A percentile compares a stretch with the other conserved stretches of the same genome.
Evolutionary conservation across 225 moss, liverwort and hornwort species (phyloP).

Genomic region (Pseudisothecium myosuroides): DNA sequence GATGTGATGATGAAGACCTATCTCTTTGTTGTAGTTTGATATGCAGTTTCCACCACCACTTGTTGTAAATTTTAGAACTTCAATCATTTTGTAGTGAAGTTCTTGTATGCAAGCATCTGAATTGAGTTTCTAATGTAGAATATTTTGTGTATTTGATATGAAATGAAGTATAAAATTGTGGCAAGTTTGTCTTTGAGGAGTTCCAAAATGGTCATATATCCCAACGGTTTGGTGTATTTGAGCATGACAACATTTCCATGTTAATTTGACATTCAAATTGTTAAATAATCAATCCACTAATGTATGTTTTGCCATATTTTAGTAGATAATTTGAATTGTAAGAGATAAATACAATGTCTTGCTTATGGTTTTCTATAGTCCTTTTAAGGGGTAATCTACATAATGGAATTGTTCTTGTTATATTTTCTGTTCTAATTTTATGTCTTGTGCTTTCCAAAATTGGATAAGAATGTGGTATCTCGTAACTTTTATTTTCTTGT

Average conservation of each 20-base stretch:
- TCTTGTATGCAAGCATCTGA: too few relatives aligned
- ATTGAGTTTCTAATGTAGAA: too few relatives aligned
- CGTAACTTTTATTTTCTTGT: too few relatives aligned
- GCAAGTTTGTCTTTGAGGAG: too few relatives aligned
- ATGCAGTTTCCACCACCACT: too few relatives aligned
- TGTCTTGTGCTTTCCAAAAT: too few relatives aligned
- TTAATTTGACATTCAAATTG: neutral
- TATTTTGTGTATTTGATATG: too few relatives aligned
- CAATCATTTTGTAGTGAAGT: too few relatives aligned
- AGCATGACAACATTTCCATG: neutral
- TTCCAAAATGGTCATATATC: neutral
- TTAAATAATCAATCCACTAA: rapidly evolving
- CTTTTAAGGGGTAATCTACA: rapidly evolving
- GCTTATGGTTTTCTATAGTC: neutral
- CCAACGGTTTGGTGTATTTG: neutral
- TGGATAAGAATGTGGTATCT: too few relatives aligned
- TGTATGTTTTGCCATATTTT: neutral
- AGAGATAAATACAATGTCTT: neutral
- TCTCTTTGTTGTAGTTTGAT: too few relatives aligned
- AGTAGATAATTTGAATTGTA: neutral
- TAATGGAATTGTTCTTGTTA: neutral
- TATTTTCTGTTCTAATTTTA: neutral
- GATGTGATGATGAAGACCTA: neutral
- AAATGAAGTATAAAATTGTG: too few relatives aligned
- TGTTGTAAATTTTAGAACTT: too few relatives aligned